A percentile compares a stretch with the other conserved stretches of the same genome.
phyloP scores from a whole-genome alignment of 495 filamentous ascomycete genomes.

The Pyrenula aspistea region DNA sequence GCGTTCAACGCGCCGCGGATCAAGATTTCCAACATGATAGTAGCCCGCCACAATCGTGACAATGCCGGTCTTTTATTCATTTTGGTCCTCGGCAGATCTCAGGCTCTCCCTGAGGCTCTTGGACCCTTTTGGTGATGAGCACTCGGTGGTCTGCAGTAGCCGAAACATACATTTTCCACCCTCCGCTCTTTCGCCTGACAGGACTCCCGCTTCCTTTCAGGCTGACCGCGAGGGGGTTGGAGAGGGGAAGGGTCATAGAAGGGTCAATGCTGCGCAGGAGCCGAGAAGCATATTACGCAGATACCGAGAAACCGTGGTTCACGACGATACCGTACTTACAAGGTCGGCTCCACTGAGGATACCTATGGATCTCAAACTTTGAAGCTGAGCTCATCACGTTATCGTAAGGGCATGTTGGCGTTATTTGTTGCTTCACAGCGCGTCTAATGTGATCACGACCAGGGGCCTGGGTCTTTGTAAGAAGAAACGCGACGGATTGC shows the following conservation, averaged over 20 bases:
- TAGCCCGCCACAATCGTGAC: neutral
- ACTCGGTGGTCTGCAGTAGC: neutral
- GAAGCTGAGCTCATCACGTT: neutral
- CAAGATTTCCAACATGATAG: no score
- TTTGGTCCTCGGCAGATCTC: neutral
- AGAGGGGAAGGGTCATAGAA: neutral
- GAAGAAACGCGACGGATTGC: neutral
- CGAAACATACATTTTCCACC: neutral
- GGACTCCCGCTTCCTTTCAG: neutral
- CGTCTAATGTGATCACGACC: neutral
- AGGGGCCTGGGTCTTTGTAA: neutral
- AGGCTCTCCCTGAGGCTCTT: neutral
- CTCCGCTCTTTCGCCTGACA: neutral
- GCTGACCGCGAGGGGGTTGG: neutral
- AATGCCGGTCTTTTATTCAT: neutral
- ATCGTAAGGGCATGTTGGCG: neutral
- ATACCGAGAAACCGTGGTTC: neutral
- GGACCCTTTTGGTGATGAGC: neutral
- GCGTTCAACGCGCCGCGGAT: neutral
- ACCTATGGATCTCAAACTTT: neutral
- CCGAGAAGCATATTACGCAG: neutral
- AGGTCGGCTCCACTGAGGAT: no score
- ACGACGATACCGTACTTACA: no score
- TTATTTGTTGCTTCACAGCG: neutral
- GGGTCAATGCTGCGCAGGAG: neutral